A percentile compares a stretch with the other conserved stretches of the same genome.
phyloP scores from a whole-genome alignment of 371 early-diverging fungal species.

The Haplosporangium sp. region DNA sequence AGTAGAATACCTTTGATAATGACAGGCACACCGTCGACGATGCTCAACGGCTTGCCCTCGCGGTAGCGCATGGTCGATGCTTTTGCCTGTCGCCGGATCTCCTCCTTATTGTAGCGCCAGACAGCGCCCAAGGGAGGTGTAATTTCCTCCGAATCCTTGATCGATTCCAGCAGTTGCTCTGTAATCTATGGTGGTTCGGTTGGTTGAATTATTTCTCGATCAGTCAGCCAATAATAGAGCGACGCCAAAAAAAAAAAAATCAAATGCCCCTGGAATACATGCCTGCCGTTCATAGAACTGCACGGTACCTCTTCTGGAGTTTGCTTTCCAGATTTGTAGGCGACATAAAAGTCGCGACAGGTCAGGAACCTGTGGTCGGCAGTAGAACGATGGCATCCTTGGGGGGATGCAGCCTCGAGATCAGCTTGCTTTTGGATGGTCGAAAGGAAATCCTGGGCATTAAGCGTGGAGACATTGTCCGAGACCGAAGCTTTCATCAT shows the following conservation, averaged over 20 bases:
- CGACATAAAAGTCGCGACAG: constrained; percentile 54
- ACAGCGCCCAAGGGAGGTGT: constrained; percentile 58
- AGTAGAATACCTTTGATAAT: constrained; percentile 61
- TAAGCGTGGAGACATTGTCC: constrained; percentile 6
- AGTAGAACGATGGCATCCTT: not conserved
- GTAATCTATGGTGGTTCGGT: constrained; percentile 31
- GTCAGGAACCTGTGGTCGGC: constrained; percentile 17
- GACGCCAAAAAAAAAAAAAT: not conserved
- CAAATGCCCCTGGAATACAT: not conserved
- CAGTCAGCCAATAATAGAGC: not conserved
- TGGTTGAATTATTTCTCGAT: no score
- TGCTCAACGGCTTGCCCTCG: constrained; percentile 61
- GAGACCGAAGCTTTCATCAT: constrained; percentile 30
- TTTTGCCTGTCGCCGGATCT: constrained; percentile 66
- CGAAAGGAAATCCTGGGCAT: constrained; percentile 19
- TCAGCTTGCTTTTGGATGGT: constrained; percentile 26
- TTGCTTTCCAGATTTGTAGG: constrained; percentile 48
- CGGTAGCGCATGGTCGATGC: constrained; percentile 67
- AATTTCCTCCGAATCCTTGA: constrained; percentile 39
- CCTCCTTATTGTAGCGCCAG: constrained; percentile 49
- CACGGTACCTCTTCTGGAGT: constrained; percentile 32
- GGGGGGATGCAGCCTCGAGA: not conserved
- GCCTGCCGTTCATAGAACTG: not conserved
- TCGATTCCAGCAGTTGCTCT: constrained; percentile 41
- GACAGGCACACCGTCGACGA: constrained; percentile 75